Evolutionary conservation across 345 rosid genomes (phyloP).

Genomic region (Schrenkiella parvula): DNA sequence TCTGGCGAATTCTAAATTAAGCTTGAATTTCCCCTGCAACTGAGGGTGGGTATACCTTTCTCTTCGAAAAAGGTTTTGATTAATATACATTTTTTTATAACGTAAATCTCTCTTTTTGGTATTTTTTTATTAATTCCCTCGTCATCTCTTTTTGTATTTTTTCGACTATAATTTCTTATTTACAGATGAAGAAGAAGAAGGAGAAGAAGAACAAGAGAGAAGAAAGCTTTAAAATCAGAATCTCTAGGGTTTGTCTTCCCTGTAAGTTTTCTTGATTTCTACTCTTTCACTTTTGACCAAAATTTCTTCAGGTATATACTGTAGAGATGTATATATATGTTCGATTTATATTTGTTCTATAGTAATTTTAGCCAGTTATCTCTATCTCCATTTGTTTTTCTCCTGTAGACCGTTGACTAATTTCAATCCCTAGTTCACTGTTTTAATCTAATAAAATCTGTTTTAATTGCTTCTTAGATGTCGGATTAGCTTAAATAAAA

Average conservation of each 20-base stretch:
- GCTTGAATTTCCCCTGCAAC: conserved; percentile 28
- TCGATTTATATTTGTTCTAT: neutral
- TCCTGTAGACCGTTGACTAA: neutral
- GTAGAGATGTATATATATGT: neutral
- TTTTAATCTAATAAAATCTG: neutral
- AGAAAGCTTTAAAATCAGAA: conserved; percentile 7
- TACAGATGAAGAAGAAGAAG: conserved; percentile 33
- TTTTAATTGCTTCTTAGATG: neutral
- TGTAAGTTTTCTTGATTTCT: conserved; percentile 25
- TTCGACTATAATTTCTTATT: conserved; percentile 23
- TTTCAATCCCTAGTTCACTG: neutral
- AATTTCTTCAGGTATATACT: neutral
- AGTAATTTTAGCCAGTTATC: neutral
- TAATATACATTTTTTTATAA: neutral
- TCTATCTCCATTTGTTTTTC: neutral
- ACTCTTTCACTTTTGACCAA: conserved; percentile 15
- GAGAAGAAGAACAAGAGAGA: conserved; percentile 8
- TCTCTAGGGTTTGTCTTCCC: conserved; percentile 26
- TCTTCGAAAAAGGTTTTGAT: conserved; percentile 12
- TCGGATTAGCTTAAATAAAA: neutral
- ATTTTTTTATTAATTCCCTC: conserved; percentile 16
- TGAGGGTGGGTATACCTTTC: conserved; percentile 22
- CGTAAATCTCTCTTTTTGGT: neutral
- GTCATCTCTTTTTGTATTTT: conserved; percentile 34
- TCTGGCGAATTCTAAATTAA: conserved; percentile 3